Percentiles rank a stretch among this genome's conserved stretches.
phyloP scores from a whole-genome alignment of 192 early-diverging fungal genomes.

The Cetraspora pellucida region DNA sequence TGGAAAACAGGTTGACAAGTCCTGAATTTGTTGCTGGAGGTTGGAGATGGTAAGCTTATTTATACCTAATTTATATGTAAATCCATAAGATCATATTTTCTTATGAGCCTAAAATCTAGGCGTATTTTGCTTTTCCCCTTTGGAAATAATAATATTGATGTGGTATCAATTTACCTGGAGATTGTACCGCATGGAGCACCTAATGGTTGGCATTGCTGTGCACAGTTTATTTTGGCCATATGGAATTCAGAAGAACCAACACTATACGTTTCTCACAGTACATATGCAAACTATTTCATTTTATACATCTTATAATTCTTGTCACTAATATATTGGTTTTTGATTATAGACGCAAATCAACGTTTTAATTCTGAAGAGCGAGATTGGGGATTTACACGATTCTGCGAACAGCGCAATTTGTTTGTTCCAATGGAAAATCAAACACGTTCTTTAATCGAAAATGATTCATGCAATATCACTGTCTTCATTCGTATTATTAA shows the following conservation, averaged over 20 bases:
- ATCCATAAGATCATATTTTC: background rate
- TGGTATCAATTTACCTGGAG: constrained; percentile 86
- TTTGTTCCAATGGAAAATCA: constrained; percentile 40
- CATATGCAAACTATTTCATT: constrained; percentile 5
- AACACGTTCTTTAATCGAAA: constrained; percentile 64
- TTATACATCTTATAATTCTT: no score
- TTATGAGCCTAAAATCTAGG: constrained; percentile 54
- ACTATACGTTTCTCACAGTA: constrained; percentile 53
- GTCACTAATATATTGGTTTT: background rate
- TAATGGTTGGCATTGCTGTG: constrained; percentile 79
- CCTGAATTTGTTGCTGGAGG: constrained; percentile 52
- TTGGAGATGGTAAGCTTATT: constrained; percentile 45
- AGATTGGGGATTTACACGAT: constrained; percentile 95
- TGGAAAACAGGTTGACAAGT: constrained; percentile 47
- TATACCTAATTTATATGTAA: no score
- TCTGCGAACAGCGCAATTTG: constrained; percentile 60
- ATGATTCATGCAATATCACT: constrained; percentile 66
- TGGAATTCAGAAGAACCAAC: constrained; percentile 73
- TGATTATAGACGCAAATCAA: constrained; percentile 63
- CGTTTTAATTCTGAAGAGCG: constrained; percentile 77
- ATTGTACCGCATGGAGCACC: constrained; percentile 62
- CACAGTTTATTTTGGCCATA: constrained; percentile 76
- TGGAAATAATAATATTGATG: constrained; percentile 76
- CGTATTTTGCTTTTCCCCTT: constrained; percentile 85
- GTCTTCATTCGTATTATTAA: constrained; percentile 76